Evolutionary conservation across 495 filamentous ascomycete species (phyloP).

Genomic region (Lindgomyces ingoldianus): DNA sequence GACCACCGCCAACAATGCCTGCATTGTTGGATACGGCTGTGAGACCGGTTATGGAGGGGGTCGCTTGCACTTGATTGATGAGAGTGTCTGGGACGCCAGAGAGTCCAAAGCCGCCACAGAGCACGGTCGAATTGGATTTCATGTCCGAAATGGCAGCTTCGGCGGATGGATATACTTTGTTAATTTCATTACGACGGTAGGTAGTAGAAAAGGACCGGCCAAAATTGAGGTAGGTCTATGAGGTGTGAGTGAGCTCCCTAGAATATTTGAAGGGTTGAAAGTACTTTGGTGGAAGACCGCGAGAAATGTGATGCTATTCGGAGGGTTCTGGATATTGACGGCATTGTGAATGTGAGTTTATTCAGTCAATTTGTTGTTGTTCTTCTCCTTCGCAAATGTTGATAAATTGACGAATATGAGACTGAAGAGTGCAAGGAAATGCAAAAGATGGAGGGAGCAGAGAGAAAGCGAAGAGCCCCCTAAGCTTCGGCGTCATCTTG

Average conservation of each 20-base stretch:
- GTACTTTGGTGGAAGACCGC: slow-evolving; percentile 24
- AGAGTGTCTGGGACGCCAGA: slow-evolving; percentile 43
- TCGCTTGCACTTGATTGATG: slow-evolving; percentile 35
- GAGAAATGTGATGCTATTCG: slow-evolving; percentile 31
- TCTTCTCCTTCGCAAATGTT: background rate
- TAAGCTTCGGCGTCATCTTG: background rate
- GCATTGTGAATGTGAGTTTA: slow-evolving; percentile 18
- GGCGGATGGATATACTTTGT: slow-evolving; percentile 45
- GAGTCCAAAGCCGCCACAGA: slow-evolving; percentile 43
- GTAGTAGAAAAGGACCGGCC: slow-evolving; percentile 43
- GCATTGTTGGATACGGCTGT: slow-evolving; percentile 70
- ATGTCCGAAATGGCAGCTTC: slow-evolving; percentile 41
- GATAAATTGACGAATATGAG: too few relatives aligned
- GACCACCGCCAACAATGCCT: slow-evolving; percentile 58
- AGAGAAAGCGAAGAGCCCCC: background rate
- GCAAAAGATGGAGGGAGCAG: background rate
- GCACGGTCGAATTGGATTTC: slow-evolving; percentile 37
- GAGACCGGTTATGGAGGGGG: slow-evolving; percentile 45
- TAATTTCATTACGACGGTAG: slow-evolving; percentile 43
- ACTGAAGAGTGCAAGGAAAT: background rate
- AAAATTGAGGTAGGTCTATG: slow-evolving; percentile 37
- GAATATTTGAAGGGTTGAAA: background rate
- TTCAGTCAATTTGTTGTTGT: background rate
- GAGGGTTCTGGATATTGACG: slow-evolving; percentile 30
- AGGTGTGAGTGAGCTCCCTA: background rate